phyloP scores from a whole-genome alignment of 768 basidiomycete genomes.

The Candolleomyces eurysporus region DNA sequence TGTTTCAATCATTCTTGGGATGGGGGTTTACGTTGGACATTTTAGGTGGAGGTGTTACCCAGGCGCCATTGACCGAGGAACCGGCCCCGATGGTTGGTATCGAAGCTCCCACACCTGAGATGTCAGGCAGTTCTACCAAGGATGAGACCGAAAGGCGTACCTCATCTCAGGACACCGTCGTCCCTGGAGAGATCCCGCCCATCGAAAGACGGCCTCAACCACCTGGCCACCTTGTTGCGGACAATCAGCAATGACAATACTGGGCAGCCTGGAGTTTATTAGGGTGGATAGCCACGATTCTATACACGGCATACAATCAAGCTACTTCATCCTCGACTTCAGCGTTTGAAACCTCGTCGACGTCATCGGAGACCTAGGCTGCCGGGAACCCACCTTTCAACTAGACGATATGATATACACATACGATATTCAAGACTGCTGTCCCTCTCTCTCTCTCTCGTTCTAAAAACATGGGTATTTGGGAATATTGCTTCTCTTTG shows the following conservation, averaged over 20 bases:
- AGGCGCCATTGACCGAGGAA: too few species aligned
- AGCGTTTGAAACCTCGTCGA: neutral
- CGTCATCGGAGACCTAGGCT: constrained; percentile 16
- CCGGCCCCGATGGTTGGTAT: neutral
- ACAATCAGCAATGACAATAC: constrained; percentile 22
- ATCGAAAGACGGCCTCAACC: neutral
- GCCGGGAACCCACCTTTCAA: constrained; percentile 16
- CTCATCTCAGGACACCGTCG: neutral
- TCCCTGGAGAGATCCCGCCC: neutral
- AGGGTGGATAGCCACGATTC: constrained; percentile 16
- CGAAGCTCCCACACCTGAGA: neutral
- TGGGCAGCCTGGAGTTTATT: constrained; percentile 28
- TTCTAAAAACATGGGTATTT: too few species aligned
- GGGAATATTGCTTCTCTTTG: too few species aligned
- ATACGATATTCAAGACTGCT: too few species aligned
- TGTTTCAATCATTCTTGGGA: too few species aligned
- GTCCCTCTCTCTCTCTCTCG: too few species aligned
- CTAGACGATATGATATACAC: neutral
- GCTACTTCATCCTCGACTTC: neutral
- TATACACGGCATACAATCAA: constrained; percentile 14
- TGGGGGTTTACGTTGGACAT: too few species aligned
- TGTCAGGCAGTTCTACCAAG: neutral
- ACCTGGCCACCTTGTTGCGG: neutral
- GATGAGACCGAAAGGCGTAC: neutral
- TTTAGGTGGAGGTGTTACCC: too few species aligned